Percentiles rank a stretch among this genome's conserved stretches.
phyloP scores from a whole-genome alignment of 163 green algal genomes.

The Chlorella variabilis region DNA sequence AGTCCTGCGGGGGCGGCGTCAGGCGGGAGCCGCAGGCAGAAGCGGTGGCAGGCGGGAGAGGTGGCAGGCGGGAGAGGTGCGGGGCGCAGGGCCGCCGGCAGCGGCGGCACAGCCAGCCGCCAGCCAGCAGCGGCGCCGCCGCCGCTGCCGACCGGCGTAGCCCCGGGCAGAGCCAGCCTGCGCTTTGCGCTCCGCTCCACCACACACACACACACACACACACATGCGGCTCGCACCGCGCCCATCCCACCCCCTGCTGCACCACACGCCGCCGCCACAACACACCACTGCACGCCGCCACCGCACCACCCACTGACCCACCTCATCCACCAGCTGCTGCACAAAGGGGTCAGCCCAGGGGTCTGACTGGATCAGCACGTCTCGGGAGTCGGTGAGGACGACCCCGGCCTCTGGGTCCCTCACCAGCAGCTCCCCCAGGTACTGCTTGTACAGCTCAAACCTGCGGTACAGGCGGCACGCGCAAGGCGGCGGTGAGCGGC shows the following conservation, averaged over 20 bases:
- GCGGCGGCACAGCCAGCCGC: too few relatives aligned
- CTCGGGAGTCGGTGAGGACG: conserved; percentile 48
- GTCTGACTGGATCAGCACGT: conserved; percentile 44
- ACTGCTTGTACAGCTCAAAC: conserved; percentile 35
- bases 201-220: too few relatives aligned
- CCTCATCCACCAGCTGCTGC: conserved; percentile 21
- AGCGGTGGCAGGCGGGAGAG: background rate
- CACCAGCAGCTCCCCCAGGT: conserved; percentile 7
- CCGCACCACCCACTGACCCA: background rate
- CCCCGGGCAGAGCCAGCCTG: too few relatives aligned
- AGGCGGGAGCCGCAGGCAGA: background rate
- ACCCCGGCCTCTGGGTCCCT: conserved; percentile 35
- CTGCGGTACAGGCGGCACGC: background rate
- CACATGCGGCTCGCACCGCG: too few relatives aligned
- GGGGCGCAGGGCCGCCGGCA: too few relatives aligned
- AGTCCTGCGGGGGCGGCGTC: background rate
- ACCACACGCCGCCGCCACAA: too few relatives aligned
- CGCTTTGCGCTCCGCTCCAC: too few relatives aligned
- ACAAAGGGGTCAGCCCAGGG: conserved; percentile 20
- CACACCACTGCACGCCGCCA: too few relatives aligned
- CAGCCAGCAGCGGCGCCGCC: too few relatives aligned
- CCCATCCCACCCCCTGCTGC: too few relatives aligned
- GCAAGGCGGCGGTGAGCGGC: background rate
- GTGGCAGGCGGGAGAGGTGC: too few relatives aligned
- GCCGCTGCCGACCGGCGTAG: too few relatives aligned